Evolutionary conservation across 352 stramenopile genomes (phyloP).

Genomic region (Globisporangium paroecandrum): DNA sequence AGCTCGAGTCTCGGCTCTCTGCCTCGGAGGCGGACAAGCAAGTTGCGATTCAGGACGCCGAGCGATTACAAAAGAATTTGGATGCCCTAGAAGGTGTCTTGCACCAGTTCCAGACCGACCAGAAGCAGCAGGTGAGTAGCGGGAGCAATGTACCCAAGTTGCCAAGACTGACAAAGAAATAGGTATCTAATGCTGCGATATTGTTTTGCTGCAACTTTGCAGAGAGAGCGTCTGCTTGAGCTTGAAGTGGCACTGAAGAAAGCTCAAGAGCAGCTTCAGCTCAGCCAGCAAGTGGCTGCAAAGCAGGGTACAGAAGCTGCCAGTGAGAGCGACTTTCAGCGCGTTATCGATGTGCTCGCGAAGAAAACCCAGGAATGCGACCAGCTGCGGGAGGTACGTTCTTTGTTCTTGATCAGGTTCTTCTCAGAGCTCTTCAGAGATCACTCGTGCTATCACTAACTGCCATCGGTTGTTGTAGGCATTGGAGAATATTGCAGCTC

Average conservation of each 20-base stretch:
- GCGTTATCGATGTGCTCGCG: conserved; percentile 46
- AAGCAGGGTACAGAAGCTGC: conserved; percentile 6
- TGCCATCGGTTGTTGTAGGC: conserved; percentile 24
- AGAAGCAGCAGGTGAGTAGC: conserved; percentile 38
- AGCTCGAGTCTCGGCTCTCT: conserved; percentile 51
- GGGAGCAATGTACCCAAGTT: neutral
- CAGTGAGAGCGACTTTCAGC: conserved; percentile 42
- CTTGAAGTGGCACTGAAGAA: conserved; percentile 47
- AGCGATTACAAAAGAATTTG: conserved; percentile 47
- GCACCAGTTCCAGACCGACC: conserved; percentile 59
- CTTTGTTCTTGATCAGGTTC: neutral
- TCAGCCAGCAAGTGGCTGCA: conserved; percentile 10
- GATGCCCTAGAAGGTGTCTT: conserved; percentile 59
- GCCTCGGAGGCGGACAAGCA: conserved; percentile 59
- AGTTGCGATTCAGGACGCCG: conserved; percentile 55
- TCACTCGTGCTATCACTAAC: neutral
- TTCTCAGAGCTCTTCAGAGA: neutral
- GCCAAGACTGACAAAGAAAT: neutral
- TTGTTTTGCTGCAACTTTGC: neutral
- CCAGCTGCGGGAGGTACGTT: conserved; percentile 55
- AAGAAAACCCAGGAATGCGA: conserved; percentile 72
- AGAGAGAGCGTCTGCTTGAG: conserved; percentile 43
- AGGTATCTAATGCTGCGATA: neutral
- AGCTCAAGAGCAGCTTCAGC: conserved; percentile 18
- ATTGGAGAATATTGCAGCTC: conserved; percentile 51